Base-by-base conservation (phyloP, 805 yeast species). In the Clavispora fructus region DNA sequence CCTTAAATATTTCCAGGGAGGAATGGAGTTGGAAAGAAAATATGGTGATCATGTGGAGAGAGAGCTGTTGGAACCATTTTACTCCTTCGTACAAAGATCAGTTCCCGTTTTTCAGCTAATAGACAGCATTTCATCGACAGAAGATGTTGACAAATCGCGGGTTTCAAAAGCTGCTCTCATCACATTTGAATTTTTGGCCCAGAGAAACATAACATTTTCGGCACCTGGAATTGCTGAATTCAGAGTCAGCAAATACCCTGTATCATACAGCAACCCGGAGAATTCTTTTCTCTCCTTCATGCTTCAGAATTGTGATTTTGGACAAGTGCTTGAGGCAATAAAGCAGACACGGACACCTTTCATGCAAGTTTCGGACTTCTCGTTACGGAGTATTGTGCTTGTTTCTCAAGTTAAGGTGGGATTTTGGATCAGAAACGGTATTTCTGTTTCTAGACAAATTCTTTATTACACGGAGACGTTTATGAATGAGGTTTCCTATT, bases 371-470 rank as follows among this genome's bases (percentile, higher is more conserved):
- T 71, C 85, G 0, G 89, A 83, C 59, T 68, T 75, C 43, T 73
- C 85, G 0, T 60, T 85, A 41, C 73, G 85, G 59, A 75, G 83
- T 13, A 66, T 82, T 29, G 89, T 83, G 1, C 65, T 84, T 28
- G 73, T 78, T 16, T 65, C 82, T 4, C 92, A 85, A 56, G 77
- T 83, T 3, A 75, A 74, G 30, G 66, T 77, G 1, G 86, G 86
- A 1, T 79, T 78, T 50, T 85, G 94, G 94, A 76, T 85, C 2
- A 75, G 92, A 64, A 85, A 85, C 56, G 94, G 94, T 17, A 57
- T 68, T 43, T 71, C 77, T 6, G 77, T 74, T 1, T 61, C 79
- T 4, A 69, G 75, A 38, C 81, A 80, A 52, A 76, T 82, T 0
- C 59, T 74, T 0, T 63, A 75, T 13, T 80, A 82, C 51, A 67